phyloP scores from a whole-genome alignment of 2,329 filamentous ascomycete genomes.

The Akanthomyces dipterigenus region DNA sequence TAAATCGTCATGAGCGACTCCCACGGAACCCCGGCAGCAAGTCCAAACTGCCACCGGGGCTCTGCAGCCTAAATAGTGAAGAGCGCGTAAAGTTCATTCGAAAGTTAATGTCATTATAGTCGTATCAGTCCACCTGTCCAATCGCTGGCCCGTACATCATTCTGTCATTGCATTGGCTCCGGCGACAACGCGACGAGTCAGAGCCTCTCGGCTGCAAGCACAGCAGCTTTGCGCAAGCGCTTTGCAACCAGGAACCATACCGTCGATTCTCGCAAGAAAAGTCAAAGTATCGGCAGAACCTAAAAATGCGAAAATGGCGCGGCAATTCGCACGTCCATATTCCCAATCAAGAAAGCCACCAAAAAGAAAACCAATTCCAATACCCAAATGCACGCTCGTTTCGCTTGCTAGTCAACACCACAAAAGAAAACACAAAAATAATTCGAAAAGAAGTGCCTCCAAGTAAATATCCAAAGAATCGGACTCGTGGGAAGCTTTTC shows the following conservation, averaged over 20 bases:
- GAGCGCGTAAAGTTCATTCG: neutral
- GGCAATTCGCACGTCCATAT: constrained; percentile 4
- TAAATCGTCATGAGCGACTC: neutral
- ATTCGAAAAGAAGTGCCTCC: constrained; percentile 24
- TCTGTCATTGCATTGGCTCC: constrained; percentile 3
- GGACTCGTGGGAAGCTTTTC: constrained; percentile 11
- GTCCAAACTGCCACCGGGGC: neutral
- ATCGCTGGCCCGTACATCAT: constrained; percentile 5
- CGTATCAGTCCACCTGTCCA: constrained; percentile 9
- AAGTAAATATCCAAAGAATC: constrained; percentile 21
- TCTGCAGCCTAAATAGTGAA: neutral
- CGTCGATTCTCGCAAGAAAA: neutral
- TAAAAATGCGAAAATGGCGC: neutral
- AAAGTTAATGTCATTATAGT: constrained; percentile 7
- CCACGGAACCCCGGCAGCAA: neutral
- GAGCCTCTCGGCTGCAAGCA: neutral
- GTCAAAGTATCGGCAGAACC: neutral
- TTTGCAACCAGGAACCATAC: neutral
- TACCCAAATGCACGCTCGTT: constrained; percentile 14
- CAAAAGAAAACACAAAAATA: constrained; percentile 17
- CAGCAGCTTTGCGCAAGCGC: neutral
- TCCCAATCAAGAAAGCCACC: constrained; percentile 15
- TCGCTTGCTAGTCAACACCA: constrained; percentile 15
- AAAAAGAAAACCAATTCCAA: constrained; percentile 21
- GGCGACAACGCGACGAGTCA: neutral